Percentiles rank a stretch among this genome's conserved stretches.
Conservation (phyloP, 108 stramenopile genomes). For the Craspedostauros australis region DNA sequence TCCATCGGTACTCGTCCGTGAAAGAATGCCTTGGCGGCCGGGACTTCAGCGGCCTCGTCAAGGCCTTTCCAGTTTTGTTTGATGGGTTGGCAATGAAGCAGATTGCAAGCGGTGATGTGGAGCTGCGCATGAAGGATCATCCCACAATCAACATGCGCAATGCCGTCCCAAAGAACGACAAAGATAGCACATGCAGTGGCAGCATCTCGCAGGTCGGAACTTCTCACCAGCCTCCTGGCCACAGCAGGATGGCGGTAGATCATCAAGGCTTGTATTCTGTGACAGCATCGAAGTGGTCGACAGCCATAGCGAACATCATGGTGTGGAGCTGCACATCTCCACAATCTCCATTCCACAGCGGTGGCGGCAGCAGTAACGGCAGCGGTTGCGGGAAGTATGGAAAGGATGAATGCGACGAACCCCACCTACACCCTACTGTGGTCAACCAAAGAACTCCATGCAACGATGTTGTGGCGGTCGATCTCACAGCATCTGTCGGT, state of each 20-base stretch:
- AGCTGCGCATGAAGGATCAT: neutral
- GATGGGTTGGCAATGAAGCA: constrained; percentile 2
- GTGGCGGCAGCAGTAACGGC: neutral
- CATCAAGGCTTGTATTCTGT: constrained; percentile 39
- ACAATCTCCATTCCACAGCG: neutral
- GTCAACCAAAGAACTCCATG: neutral
- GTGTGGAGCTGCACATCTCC: constrained; percentile 8
- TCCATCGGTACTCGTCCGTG: constrained; percentile 29
- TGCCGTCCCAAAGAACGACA: neutral
- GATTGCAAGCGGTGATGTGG: neutral
- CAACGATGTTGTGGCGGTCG: constrained; percentile 9
- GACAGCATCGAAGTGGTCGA: constrained; percentile 28
- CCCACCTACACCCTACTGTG: neutral
- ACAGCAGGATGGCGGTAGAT: constrained; percentile 31
- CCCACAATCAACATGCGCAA: neutral
- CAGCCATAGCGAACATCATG: constrained; percentile 29
- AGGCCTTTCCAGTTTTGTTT: neutral
- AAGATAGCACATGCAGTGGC: neutral
- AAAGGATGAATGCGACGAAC: constrained; percentile 1
- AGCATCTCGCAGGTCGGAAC: neutral
- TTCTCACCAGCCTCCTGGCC: neutral
- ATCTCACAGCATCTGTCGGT: constrained; percentile 44
- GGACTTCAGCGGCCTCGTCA: constrained; percentile 19
- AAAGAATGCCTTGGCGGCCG: constrained; percentile 25
- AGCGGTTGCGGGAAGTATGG: neutral